Base-by-base conservation (phyloP, 192 early-diverging fungal genomes). In the Mycoemilia scoparia region DNA sequence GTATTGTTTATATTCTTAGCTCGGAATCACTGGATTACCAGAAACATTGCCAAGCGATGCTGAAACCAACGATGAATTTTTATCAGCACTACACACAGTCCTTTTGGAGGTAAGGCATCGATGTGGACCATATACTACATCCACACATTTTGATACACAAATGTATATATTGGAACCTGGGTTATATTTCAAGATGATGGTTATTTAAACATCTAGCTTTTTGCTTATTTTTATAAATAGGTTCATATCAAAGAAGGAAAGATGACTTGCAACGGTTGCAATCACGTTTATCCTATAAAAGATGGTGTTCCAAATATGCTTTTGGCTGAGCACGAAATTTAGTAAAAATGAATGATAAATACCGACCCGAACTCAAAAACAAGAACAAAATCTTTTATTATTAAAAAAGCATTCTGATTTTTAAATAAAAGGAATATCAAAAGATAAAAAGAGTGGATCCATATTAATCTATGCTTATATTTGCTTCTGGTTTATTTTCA, bases 241-340 rank as follows among this genome's bases (percentile, higher is more conserved):
- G 77, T 71, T 3, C 72, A 84, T 34, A 67, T 97, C 28, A 74
- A 76, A 46, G 69, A 77, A 29, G 93, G 87, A 26, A 64, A 68
- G 49, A 97, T 97, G 93, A 54, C 84, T 2, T 97, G 93, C 57
- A 65, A 72, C 21, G 80, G 76, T 27, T 97, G 93, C 54, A 54
- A 57, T 20, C 93, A 90, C 48, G 77, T 83, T 16, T 97, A 85
- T 58, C 70, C 74, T 31, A 85, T 97, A 52, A 81, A 72, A 29
- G 81, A 93, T 46, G 87, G 87, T 19, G 83, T 97, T 40, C 88
- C 93, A 29, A 84, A 84, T 52, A 87, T 87, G 84, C 66, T 87
- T 7, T 60, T 87, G 27, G 71, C 69, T 15, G 83, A 87, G 45
- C 71, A 76, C 36, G 83, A 87, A 51, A 71, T 79, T 45, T 79